Percentiles rank a stretch among this genome's conserved stretches.
Conservation (phyloP, 1,284 basidiomycete genomes). For the Gymnopus androsaceus region DNA sequence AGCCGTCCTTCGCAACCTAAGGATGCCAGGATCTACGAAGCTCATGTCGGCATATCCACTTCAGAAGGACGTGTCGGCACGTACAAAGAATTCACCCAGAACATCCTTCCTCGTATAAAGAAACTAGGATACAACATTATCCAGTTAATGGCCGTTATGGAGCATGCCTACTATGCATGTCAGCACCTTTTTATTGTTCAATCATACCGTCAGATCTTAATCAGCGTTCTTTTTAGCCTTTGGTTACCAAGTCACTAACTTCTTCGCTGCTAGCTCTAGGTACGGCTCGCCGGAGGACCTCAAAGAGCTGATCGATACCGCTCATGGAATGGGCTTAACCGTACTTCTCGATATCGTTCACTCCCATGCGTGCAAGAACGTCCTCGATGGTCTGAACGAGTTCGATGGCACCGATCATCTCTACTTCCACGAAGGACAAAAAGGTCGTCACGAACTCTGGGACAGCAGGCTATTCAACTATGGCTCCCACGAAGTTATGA, state of each 20-base stretch:
- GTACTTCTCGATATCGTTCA: conserved; percentile 97
- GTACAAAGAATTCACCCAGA: conserved; percentile 91
- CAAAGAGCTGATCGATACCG: conserved; percentile 93
- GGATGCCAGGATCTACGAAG: conserved; percentile 90
- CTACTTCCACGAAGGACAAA: conserved; percentile 94
- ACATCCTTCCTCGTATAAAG: conserved; percentile 87
- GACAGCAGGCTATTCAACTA: conserved; percentile 98
- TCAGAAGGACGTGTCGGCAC: conserved; percentile 86
- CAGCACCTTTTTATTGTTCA: conserved; percentile 31
- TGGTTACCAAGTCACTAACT: conserved; percentile 96
- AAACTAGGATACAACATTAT: conserved; percentile 95
- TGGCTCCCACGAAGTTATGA: conserved; percentile 88
- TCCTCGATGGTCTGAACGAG: conserved; percentile 91
- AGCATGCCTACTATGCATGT: conserved; percentile 99
- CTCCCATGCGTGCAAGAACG: conserved; percentile 98
- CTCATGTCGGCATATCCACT: conserved; percentile 96
- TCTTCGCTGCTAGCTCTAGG: conserved; percentile 96
- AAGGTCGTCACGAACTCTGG: conserved; percentile 95
- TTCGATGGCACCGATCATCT: conserved; percentile 96
- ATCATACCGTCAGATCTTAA: conserved; percentile 16
- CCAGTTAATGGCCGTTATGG: conserved; percentile 97
- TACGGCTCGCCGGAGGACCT: conserved; percentile 95
- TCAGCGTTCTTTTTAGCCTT: conserved; percentile 60
- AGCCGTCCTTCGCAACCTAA: conserved; percentile 67
- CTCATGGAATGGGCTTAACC: conserved; percentile 90